Base-by-base conservation (phyloP, 495 filamentous ascomycete species). In the Hyaloscypha bicolor region DNA sequence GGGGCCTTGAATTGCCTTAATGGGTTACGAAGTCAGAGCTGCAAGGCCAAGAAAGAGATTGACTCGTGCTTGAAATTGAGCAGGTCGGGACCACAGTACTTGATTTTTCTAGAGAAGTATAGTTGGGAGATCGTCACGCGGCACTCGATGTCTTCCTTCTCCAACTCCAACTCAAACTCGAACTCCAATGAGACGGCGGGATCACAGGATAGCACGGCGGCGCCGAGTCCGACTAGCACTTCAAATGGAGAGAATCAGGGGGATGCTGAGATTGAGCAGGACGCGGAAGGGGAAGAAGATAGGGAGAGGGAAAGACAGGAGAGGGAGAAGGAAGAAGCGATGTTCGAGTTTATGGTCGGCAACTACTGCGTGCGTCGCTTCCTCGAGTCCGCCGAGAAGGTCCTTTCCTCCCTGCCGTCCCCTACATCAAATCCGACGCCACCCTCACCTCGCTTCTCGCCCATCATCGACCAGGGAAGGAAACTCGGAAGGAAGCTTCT, bases 91-190 rank as follows among this genome's bases (percentile, higher is more conserved):
- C 60, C 62, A 25, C 60, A 64, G 14, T 69, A 64, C 62, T 61
- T 69, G 21, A 29, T 64, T 25, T 69, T 69, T 29, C 55, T 69
- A 0, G 60, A 64, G 55, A 64, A 64, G 30, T 69, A 69, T 39
- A 8, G 12, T n/a, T 25, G 35, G 16, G 66, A 69, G 32, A 60
- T 69, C 22, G 61, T 52, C 9, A 69, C 45, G 6, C 55, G 66
- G 30, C 25, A 37, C 6, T 9, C 19, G 0, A 69, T 69, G 66
- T 29, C 11, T 16, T 31, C 29, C 9, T 56, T 31, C 22, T 8
- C 42, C 9, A 4, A 4, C 42, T 45, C 42, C 6, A 9, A 6
- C 22, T 56, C 53, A 1, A 56, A 29, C 21, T 8, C 6, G 19
- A 8, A 56, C 51, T 53, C n/a, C 22, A 25, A 25, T 25, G 25